phyloP scores from a whole-genome alignment of 2,329 filamentous ascomycete species.

The Scorias spongiosa region DNA sequence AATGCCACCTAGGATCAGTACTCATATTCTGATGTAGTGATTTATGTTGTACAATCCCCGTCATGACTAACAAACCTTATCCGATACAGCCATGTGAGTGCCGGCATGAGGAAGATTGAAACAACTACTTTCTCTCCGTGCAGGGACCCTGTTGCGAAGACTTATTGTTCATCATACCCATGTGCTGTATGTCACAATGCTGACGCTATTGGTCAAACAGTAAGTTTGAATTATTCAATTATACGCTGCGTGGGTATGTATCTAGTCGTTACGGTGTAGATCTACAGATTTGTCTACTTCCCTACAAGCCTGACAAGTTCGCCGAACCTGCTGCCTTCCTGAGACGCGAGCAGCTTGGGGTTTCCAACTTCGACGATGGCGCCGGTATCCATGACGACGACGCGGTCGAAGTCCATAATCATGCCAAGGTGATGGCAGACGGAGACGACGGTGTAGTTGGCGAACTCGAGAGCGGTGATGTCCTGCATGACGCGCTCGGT shows the following conservation, averaged over 20 bases:
- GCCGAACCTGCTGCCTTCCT: neutral
- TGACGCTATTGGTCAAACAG: neutral
- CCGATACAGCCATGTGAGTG: neutral
- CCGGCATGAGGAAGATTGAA: neutral
- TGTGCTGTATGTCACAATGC: neutral
- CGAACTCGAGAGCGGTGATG: conserved; percentile 27
- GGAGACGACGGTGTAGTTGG: conserved; percentile 42
- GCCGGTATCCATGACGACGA: conserved; percentile 38
- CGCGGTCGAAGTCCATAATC: conserved; percentile 38
- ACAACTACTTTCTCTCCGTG: neutral
- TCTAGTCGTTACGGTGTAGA: neutral
- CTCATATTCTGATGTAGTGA: neutral
- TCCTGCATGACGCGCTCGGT: conserved; percentile 21
- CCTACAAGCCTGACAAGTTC: neutral
- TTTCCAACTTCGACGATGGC: conserved; percentile 27
- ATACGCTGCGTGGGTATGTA: neutral
- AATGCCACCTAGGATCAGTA: neutral
- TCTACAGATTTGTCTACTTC: neutral
- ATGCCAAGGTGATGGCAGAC: conserved; percentile 43
- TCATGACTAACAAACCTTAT: neutral
- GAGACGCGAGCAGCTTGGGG: conserved; percentile 3
- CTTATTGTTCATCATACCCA: neutral
- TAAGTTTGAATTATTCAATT: neutral
- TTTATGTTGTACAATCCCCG: neutral
- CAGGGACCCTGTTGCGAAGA: neutral